Evolutionary conservation across 768 basidiomycete genomes (phyloP).

Genomic region (Trametes villosa): DNA sequence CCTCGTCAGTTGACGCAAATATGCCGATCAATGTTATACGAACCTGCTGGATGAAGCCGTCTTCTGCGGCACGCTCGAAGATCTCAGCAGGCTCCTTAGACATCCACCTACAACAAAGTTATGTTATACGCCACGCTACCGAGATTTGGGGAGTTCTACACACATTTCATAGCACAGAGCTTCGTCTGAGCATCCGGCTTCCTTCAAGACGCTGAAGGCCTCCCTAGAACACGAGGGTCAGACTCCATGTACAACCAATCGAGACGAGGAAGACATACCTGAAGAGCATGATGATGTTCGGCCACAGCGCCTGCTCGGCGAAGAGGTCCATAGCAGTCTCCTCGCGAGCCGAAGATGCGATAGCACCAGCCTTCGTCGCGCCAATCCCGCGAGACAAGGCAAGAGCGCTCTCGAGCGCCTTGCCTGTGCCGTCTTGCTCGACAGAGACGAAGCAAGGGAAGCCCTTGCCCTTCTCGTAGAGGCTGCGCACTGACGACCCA

Average conservation of each 20-base stretch:
- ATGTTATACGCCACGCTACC: neutral
- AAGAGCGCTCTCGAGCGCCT: conserved; percentile 49
- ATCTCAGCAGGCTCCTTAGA: conserved; percentile 73
- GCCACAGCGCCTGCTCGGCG: conserved; percentile 69
- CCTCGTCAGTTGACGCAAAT: neutral
- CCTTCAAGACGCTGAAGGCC: conserved; percentile 63
- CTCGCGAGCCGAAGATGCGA: conserved; percentile 62
- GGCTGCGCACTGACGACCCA: conserved; percentile 63
- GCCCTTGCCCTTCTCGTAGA: conserved; percentile 62
- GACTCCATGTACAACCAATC: too few relatives aligned
- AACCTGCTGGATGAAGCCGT: conserved; percentile 64
- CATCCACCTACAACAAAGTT: conserved; percentile 57
- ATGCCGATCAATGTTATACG: conserved; percentile 7
- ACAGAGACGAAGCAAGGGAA: conserved; percentile 70
- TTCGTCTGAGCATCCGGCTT: conserved; percentile 68
- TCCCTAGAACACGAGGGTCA: too few relatives aligned
- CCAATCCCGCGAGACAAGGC: conserved; percentile 62
- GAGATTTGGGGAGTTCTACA: conserved; percentile 4
- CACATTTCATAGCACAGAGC: conserved; percentile 70
- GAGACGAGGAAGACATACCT: conserved; percentile 45
- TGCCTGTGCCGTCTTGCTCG: conserved; percentile 61
- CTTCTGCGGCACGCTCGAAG: conserved; percentile 68
- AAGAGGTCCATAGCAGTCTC: conserved; percentile 70
- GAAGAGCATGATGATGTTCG: conserved; percentile 67
- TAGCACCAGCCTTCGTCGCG: conserved; percentile 65